Conservation (phyloP, 371 early-diverging fungal genomes). For the Chytridiales sp. region DNA sequence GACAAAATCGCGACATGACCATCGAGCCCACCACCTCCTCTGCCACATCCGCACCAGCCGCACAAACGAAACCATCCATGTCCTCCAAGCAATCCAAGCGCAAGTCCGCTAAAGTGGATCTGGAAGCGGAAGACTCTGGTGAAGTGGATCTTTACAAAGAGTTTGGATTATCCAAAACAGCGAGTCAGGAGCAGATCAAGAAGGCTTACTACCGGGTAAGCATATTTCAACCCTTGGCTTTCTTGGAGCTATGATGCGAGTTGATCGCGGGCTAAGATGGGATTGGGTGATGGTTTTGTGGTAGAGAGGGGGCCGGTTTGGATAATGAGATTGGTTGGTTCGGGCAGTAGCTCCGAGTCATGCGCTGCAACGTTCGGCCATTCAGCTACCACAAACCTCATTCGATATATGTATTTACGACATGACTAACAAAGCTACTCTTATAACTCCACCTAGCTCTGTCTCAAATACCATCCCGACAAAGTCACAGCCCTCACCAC, state of each 20-base stretch:
- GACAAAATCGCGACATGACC: too few species aligned
- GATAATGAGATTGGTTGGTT: slow-evolving; percentile 4
- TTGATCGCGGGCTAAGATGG: too few species aligned
- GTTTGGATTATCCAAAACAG: slow-evolving; percentile 24
- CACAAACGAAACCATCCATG: too few species aligned
- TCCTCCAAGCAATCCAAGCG: too few species aligned
- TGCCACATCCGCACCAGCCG: too few species aligned
- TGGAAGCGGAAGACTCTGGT: slow-evolving; percentile 8
- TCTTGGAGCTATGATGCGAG: neutral
- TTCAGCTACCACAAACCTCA: too few species aligned
- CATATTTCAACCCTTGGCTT: neutral
- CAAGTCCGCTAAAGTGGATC: too few species aligned
- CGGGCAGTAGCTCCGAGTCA: neutral
- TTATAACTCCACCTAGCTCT: slow-evolving; percentile 14
- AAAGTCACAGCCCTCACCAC: slow-evolving; percentile 27
- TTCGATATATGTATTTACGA: too few species aligned
- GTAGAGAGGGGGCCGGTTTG: too few species aligned
- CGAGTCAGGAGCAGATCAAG: slow-evolving; percentile 33
- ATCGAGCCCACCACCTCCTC: too few species aligned
- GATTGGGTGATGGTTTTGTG: too few species aligned
- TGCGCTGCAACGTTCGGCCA: too few species aligned
- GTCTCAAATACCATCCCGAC: slow-evolving; percentile 45
- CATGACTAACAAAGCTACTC: neutral
- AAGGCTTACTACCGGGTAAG: slow-evolving; percentile 33
- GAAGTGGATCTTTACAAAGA: slow-evolving; percentile 29